Conservation (phyloP, 2,329 filamentous ascomycete species). For the Phoma herbarum region DNA sequence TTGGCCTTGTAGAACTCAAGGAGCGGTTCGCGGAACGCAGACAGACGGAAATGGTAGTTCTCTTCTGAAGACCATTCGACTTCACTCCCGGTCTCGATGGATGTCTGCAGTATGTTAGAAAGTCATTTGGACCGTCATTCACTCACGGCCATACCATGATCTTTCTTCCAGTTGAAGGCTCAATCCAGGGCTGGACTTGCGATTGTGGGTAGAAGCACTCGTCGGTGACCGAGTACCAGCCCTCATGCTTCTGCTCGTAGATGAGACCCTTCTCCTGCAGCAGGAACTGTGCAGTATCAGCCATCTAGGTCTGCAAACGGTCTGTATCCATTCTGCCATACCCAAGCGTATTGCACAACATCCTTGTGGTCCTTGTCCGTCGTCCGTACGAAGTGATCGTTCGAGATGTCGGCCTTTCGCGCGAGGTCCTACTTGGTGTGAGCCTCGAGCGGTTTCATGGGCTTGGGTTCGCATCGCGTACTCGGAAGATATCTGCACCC, state of each 20-base stretch:
- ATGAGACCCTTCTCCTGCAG: constrained; percentile 79
- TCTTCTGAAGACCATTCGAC: constrained; percentile 94
- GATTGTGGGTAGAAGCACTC: constrained; percentile 92
- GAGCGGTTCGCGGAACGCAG: constrained; percentile 79
- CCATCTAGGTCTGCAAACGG: constrained; percentile 10
- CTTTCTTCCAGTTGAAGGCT: constrained; percentile 82
- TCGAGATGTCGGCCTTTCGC: constrained; percentile 70
- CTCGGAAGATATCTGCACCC: constrained; percentile 80
- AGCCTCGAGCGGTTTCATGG: constrained; percentile 10
- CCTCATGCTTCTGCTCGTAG: constrained; percentile 85
- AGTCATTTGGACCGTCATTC: not conserved
- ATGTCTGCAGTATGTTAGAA: constrained; percentile 59
- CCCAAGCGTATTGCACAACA: constrained; percentile 91
- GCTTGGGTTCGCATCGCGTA: constrained; percentile 34
- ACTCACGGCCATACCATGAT: constrained; percentile 66
- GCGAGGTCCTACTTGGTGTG: constrained; percentile 67
- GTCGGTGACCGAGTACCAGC: constrained; percentile 97
- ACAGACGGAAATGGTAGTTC: constrained; percentile 95
- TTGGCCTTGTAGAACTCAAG: constrained; percentile 82
- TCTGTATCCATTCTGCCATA: constrained; percentile 38
- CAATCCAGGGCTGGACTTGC: constrained; percentile 75
- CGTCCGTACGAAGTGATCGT: constrained; percentile 92
- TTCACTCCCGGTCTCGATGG: constrained; percentile 85
- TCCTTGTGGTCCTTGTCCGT: constrained; percentile 83
- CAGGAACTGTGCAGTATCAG: constrained; percentile 61